phyloP scores from a whole-genome alignment of 2,329 filamentous ascomycete genomes.

The Botryotinia convoluta region DNA sequence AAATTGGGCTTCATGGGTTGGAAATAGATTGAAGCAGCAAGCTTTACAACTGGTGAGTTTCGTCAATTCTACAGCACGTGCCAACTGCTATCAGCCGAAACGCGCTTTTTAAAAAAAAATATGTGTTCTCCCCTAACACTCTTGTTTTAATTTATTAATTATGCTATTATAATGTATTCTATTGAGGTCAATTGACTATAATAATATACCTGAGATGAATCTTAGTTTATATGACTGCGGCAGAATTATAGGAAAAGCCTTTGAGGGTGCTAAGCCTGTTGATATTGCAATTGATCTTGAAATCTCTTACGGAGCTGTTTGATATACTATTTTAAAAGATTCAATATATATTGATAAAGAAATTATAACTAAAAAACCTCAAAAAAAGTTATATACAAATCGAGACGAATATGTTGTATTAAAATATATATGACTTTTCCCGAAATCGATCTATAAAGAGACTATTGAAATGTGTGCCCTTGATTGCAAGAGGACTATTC shows the following conservation, averaged over 20 bases:
- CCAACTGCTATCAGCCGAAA: too few relatives aligned
- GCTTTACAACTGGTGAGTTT: constrained; percentile 40
- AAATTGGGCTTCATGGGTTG: constrained; percentile 45
- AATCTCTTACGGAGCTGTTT: background rate
- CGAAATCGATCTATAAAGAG: background rate
- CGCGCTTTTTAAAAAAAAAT: too few relatives aligned
- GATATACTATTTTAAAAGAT: background rate
- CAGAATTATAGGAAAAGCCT: background rate
- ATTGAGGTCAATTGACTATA: too few relatives aligned
- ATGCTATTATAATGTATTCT: too few relatives aligned
- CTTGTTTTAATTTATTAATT: too few relatives aligned
- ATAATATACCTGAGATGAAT: too few relatives aligned
- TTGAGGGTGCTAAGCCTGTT: too few relatives aligned
- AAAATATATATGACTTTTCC: background rate
- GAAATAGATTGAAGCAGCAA: constrained; percentile 42
- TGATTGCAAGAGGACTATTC: background rate
- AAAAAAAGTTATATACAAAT: background rate
- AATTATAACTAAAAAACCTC: background rate
- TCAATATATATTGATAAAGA: background rate
- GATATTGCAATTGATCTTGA: too few relatives aligned
- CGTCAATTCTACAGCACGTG: too few relatives aligned
- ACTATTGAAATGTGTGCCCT: background rate
- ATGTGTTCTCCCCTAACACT: too few relatives aligned
- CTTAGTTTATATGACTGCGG: too few relatives aligned
- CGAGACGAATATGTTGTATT: background rate